Percentiles rank a stretch among this genome's conserved stretches.
phyloP scores from a whole-genome alignment of 768 basidiomycete genomes.

The Lactarius psammicola region DNA sequence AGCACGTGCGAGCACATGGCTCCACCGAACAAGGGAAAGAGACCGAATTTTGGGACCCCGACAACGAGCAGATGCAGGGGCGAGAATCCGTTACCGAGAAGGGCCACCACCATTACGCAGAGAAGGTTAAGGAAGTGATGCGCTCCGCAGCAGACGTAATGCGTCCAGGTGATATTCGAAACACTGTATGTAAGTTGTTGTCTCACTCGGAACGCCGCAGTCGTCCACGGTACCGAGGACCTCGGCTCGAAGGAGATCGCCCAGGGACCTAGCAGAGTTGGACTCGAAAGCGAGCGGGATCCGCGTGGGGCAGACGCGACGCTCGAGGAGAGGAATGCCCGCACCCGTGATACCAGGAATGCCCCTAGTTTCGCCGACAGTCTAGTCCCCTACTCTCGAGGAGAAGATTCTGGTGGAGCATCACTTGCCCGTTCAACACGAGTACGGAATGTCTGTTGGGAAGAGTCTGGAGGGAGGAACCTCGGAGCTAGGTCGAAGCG shows the following conservation, averaged over 20 bases:
- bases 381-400: constrained; percentile 66
- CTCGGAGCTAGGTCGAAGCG: constrained; percentile 18
- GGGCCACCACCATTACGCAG: constrained; percentile 21
- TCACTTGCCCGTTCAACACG: constrained; percentile 12
- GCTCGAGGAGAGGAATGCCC: constrained; percentile 53
- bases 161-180: constrained; percentile 47
- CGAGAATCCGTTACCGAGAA: constrained; percentile 42
- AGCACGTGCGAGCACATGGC: constrained; percentile 58
- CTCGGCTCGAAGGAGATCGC: constrained; percentile 38
- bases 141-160: constrained; percentile 26
- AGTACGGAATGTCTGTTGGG: constrained; percentile 1
- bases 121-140: constrained; percentile 28
- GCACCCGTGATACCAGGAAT: constrained; percentile 49
- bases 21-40: constrained; percentile 50
- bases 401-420: constrained; percentile 58
- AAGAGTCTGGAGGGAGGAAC: constrained; percentile 14
- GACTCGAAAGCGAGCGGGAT: constrained; percentile 43
- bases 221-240: constrained; percentile 41
- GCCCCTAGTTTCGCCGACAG: constrained; percentile 58
- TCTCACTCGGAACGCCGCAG: constrained; percentile 37
- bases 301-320: constrained; percentile 43
- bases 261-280: constrained; percentile 44
- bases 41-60: constrained; percentile 71
- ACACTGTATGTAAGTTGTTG: neutral
- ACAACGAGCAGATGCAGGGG: constrained; percentile 58